Evolutionary conservation across 1,139 yeast genomes (phyloP).

Genomic region (Tardiomyces digboiensis): DNA sequence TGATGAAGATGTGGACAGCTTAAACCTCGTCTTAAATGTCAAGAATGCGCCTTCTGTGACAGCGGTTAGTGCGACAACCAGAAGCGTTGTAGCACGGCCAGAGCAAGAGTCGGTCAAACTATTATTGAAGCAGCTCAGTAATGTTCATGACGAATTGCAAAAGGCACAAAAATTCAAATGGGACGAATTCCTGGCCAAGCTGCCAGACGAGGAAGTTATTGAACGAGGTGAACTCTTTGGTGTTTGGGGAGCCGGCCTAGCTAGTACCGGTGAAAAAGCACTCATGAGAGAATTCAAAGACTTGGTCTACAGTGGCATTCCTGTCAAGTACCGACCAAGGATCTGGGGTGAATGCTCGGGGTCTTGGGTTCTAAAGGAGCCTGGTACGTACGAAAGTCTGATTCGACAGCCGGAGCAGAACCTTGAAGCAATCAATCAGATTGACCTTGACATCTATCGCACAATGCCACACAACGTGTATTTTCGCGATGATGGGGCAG

Average conservation of each 20-base stretch:
- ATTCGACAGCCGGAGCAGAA: slow-evolving; percentile 14
- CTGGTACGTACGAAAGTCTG: slow-evolving; percentile 39
- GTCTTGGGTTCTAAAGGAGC: slow-evolving; percentile 36
- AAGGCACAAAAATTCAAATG: slow-evolving; percentile 24
- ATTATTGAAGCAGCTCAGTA: slow-evolving; percentile 25
- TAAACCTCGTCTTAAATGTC: neutral
- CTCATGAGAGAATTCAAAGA: slow-evolving; percentile 28
- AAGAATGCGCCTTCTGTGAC: neutral
- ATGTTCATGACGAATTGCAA: slow-evolving; percentile 24
- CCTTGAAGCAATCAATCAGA: slow-evolving; percentile 38
- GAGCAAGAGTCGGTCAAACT: slow-evolving; percentile 19
- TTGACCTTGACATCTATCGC: slow-evolving; percentile 44
- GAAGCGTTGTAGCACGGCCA: neutral
- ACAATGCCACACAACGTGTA: slow-evolving; percentile 49
- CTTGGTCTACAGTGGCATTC: slow-evolving; percentile 38
- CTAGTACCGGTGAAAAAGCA: slow-evolving; percentile 13
- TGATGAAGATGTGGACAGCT: neutral
- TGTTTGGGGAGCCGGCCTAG: slow-evolving; percentile 23
- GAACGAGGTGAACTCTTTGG: slow-evolving; percentile 33
- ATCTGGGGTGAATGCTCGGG: slow-evolving; percentile 51
- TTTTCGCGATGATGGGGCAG: slow-evolving; percentile 48
- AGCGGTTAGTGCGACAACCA: neutral
- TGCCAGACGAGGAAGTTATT: slow-evolving; percentile 13
- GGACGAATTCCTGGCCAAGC: slow-evolving; percentile 26
- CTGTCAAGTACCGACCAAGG: slow-evolving; percentile 37